phyloP scores from a whole-genome alignment of 164 flowering plant genomes.

The Cinnamomum micranthum region DNA sequence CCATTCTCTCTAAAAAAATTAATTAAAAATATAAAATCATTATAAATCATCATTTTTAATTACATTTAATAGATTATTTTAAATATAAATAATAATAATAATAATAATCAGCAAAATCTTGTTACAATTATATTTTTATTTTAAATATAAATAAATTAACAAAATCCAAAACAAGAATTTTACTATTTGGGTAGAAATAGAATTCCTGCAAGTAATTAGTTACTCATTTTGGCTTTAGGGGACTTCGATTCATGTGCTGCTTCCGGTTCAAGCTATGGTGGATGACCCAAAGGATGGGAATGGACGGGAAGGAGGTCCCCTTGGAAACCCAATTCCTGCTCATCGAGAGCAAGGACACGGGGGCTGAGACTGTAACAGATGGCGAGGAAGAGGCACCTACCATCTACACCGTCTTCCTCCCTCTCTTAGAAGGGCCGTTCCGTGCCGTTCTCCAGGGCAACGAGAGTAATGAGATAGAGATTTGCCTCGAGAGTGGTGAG shows the following conservation, averaged over 20 bases:
- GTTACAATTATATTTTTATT: no score
- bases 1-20: no score
- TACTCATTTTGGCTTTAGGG: slow-evolving; percentile 38
- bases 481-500: slow-evolving; percentile 98
- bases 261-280: slow-evolving; percentile 99
- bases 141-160: no score
- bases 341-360: slow-evolving; percentile 65
- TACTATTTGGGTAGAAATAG: no score
- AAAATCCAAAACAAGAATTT: no score
- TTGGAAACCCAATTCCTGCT: slow-evolving; percentile 96
- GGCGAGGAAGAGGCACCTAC: slow-evolving; percentile 43
- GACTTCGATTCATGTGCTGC: slow-evolving; percentile 73
- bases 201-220: no score
- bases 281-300: slow-evolving; percentile 99
- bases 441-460: slow-evolving; percentile 95
- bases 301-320: slow-evolving; percentile 77
- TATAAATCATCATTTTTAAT: no score
- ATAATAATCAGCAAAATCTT: no score
- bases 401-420: slow-evolving; percentile 82
- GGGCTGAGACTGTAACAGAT: slow-evolving; percentile 24
- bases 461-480: slow-evolving; percentile 74
- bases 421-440: slow-evolving; percentile 86
- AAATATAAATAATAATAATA: no score
- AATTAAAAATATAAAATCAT: no score
- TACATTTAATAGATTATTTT: no score